Percentiles rank a stretch among this genome's conserved stretches.
Evolutionary conservation across 208 protist species (phyloP).

Genomic region (Histomonas meleagridis): DNA sequence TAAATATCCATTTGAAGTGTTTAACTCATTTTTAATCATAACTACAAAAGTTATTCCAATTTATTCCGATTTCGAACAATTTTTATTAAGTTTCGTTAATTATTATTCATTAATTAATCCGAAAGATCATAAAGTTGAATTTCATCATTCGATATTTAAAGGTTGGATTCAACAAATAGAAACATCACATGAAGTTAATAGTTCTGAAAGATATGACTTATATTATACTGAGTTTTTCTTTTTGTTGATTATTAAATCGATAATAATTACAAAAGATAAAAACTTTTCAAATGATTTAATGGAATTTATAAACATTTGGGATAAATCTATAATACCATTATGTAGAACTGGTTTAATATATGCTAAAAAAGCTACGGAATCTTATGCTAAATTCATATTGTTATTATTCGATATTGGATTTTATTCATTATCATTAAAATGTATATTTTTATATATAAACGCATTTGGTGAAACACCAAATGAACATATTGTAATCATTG

Average conservation of each 20-base stretch:
- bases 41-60: too few relatives aligned
- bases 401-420: background rate
- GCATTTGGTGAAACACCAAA: background rate
- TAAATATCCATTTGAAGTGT: too few relatives aligned
- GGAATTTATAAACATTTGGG: background rate
- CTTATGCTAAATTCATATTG: background rate
- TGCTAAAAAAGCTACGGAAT: background rate
- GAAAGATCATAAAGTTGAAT: too few relatives aligned
- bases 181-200: too few relatives aligned
- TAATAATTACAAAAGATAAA: background rate
- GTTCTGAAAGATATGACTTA: background rate
- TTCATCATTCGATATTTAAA: too few relatives aligned
- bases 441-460: background rate
- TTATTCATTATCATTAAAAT: background rate
- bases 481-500: background rate
- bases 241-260: conserved; percentile 7
- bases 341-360: background rate
- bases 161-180: too few relatives aligned
- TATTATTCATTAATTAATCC: too few relatives aligned
- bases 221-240: background rate
- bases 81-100: too few relatives aligned
- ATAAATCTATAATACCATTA: background rate
- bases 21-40: too few relatives aligned
- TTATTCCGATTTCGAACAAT: too few relatives aligned
- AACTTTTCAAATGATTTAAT: background rate